These are phyloP conservation scores for Mikania micrantha DNA, from an alignment of 129 eudicot genomes.

Conservation along the genomic window DNA sequence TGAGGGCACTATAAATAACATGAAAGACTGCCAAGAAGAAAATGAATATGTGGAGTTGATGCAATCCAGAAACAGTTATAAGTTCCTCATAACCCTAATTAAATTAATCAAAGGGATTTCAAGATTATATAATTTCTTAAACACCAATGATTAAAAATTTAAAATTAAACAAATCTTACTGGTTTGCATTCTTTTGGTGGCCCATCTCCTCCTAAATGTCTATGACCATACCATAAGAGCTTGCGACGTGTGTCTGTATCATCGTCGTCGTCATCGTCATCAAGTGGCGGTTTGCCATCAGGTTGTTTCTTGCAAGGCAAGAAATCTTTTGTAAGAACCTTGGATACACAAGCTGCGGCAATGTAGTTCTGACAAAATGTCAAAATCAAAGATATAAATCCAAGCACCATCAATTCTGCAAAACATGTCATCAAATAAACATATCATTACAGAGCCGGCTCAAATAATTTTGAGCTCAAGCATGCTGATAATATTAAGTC, in stretches of 20 bases:
- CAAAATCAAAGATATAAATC: constrained; percentile 75
- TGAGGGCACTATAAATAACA: constrained; percentile 69
- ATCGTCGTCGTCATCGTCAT: constrained; percentile 14
- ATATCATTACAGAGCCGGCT: neutral
- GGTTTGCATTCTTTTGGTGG: constrained; percentile 34
- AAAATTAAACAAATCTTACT: constrained; percentile 26
- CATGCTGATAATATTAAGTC: too few species aligned
- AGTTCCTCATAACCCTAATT: constrained; percentile 66
- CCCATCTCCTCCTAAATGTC: constrained; percentile 50
- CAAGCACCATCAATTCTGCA: constrained; percentile 96
- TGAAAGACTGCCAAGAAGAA: constrained; percentile 96
- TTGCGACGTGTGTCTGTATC: constrained; percentile 32
- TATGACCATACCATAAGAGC: constrained; percentile 58
- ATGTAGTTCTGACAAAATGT: constrained; percentile 78
- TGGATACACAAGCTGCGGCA: constrained; percentile 54
- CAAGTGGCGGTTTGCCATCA: neutral
- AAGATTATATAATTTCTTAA: too few species aligned
- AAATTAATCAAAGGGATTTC: neutral
- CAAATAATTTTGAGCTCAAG: too few species aligned
- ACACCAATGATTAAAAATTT: too few species aligned
- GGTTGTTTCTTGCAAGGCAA: constrained; percentile 51
- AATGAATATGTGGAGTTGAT: constrained; percentile 95
- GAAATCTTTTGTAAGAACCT: constrained; percentile 50
- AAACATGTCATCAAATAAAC: constrained; percentile 6
- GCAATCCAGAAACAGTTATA: constrained; percentile 68